phyloP scores from a whole-genome alignment of 345 rosid species.

The Hibiscus tridactylites region DNA sequence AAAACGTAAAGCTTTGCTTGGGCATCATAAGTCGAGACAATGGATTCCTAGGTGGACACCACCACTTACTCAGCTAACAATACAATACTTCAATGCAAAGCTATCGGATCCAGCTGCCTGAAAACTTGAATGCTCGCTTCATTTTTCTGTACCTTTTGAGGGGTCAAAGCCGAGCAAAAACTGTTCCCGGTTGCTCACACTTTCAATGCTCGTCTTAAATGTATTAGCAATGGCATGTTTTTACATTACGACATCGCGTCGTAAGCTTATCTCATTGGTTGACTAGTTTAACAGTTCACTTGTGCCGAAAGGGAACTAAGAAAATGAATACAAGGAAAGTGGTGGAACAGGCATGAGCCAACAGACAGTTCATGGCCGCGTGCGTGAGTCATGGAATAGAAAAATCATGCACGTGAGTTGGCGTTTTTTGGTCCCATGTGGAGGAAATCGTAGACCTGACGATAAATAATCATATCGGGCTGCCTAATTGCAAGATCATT shows the following conservation, averaged over 20 bases:
- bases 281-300: neutral
- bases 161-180: neutral
- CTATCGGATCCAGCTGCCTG: slow-evolving; percentile 5
- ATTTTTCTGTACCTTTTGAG: neutral
- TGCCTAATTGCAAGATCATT: neutral
- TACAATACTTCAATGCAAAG: neutral
- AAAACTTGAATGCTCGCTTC: neutral
- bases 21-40: neutral
- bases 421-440: neutral
- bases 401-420: neutral
- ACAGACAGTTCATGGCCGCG: neutral
- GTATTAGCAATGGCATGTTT: neutral
- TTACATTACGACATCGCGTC: neutral
- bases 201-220: neutral
- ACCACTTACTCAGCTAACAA: neutral
- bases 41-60: slow-evolving; percentile 1
- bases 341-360: neutral
- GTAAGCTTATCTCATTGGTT: neutral
- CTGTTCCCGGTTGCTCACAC: neutral
- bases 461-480: neutral
- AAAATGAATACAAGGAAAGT: neutral
- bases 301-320: neutral
- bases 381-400: neutral
- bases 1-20: neutral
- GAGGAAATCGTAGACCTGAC: neutral